Conservation (phyloP, 805 yeast species). For the Cyberlindnera bimundalis region DNA sequence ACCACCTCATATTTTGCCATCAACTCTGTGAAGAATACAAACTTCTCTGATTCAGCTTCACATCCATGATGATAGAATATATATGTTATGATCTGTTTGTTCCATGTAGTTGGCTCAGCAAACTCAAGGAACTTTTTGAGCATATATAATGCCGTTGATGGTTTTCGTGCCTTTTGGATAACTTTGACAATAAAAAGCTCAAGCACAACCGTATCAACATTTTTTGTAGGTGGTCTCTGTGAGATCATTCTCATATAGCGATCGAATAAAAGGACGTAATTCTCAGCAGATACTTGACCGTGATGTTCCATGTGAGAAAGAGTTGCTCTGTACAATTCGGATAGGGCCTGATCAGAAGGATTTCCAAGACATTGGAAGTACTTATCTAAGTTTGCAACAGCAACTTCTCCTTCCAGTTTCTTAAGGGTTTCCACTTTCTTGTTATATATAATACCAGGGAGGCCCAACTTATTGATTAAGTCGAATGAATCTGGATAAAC, state of each 20-base stretch:
- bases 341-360: conserved; percentile 16
- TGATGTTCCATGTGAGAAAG: conserved; percentile 14
- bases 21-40: conserved; percentile 8
- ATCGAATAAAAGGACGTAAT: conserved; percentile 2
- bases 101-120: conserved; percentile 3
- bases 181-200: conserved; percentile 17
- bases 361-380: conserved; percentile 6
- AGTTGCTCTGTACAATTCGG: conserved; percentile 18
- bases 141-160: conserved; percentile 17
- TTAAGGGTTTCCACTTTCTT: neutral
- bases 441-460: conserved; percentile 16
- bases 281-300: neutral
- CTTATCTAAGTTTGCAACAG: conserved; percentile 12
- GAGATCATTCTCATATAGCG: conserved; percentile 1
- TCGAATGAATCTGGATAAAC: conserved; percentile 14
- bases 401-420: neutral
- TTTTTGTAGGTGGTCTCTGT: neutral
- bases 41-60: conserved; percentile 5
- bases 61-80: conserved; percentile 16
- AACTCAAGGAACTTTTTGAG: conserved; percentile 12
- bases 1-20: conserved; percentile 12
- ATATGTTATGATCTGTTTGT: conserved; percentile 8
- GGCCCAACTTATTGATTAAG: conserved; percentile 18
- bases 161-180: conserved; percentile 8
- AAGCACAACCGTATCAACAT: conserved; percentile 16